Percentiles rank a stretch among this genome's conserved stretches.
Conservation (phyloP, 192 early-diverging fungal genomes). For the Nowakowskiella sp. region DNA sequence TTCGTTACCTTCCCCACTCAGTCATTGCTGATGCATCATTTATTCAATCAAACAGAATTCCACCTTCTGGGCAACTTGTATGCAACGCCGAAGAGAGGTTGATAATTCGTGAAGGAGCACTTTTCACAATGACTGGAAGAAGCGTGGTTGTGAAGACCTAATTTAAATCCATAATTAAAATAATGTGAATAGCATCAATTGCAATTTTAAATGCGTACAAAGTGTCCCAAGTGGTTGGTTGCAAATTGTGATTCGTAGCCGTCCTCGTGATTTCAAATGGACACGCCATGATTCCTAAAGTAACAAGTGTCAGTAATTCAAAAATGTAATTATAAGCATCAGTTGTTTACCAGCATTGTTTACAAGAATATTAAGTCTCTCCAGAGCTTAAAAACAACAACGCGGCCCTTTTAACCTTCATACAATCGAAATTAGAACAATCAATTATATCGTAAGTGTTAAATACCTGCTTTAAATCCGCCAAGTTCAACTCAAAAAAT, state of each 20-base stretch:
- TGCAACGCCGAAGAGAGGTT: conserved; percentile 19
- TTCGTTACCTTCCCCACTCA: conserved; percentile 12
- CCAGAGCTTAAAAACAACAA: too few species aligned
- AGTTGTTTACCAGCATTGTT: too few species aligned
- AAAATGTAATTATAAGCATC: too few species aligned
- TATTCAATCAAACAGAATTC: conserved; percentile 21
- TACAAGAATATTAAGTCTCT: too few species aligned
- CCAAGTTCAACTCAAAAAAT: conserved; percentile 31
- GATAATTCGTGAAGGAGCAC: conserved; percentile 21
- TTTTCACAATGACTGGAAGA: conserved; percentile 16
- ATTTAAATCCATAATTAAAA: neutral
- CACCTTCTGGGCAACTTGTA: neutral
- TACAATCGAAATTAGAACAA: too few species aligned
- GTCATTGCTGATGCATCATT: conserved; percentile 1
- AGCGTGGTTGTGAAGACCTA: conserved; percentile 23
- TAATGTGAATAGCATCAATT: neutral
- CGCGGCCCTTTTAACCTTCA: too few species aligned
- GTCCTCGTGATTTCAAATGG: conserved; percentile 16
- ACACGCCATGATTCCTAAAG: conserved; percentile 22
- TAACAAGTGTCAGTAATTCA: too few species aligned
- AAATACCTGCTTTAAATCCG: conserved; percentile 16
- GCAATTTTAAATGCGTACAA: too few species aligned
- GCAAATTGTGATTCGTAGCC: neutral
- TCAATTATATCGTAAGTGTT: conserved; percentile 15
- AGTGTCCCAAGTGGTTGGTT: neutral